Evolutionary conservation across 805 yeast genomes (phyloP).

Genomic region (Pichia scutulata): DNA sequence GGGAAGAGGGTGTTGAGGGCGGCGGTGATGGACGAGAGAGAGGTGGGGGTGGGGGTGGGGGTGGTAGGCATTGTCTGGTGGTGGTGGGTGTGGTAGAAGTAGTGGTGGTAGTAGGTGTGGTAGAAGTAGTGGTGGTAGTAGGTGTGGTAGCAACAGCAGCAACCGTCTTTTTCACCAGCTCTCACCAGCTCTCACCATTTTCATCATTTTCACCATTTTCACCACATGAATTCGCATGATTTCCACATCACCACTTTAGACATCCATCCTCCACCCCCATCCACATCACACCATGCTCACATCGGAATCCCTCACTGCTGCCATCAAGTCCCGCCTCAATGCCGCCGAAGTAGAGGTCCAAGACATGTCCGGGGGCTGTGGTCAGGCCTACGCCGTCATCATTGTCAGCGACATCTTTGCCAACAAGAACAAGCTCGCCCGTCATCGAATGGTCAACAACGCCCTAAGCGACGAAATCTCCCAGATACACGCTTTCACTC

Average conservation of each 20-base stretch:
- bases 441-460: slow-evolving; percentile 80
- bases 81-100: not conserved
- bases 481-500: slow-evolving; percentile 90
- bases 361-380: slow-evolving; percentile 90
- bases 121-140: not conserved
- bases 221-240: no score
- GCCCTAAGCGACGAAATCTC: slow-evolving; percentile 81
- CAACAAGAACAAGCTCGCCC: slow-evolving; percentile 75
- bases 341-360: slow-evolving; percentile 65
- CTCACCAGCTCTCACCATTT: no score
- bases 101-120: not conserved
- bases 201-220: no score
- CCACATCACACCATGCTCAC: slow-evolving; percentile 11
- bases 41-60: not conserved
- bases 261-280: no score
- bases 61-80: no score
- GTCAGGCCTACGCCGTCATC: slow-evolving; percentile 92
- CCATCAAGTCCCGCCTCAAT: slow-evolving; percentile 47
- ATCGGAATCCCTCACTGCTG: slow-evolving; percentile 34
- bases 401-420: slow-evolving; percentile 66
- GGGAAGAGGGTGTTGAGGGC: not conserved
- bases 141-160: no score
- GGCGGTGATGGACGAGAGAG: not conserved
- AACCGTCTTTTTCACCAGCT: no score
- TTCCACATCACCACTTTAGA: no score